Conservation (phyloP, 1,284 basidiomycete genomes). For the Leccinum laetum region DNA sequence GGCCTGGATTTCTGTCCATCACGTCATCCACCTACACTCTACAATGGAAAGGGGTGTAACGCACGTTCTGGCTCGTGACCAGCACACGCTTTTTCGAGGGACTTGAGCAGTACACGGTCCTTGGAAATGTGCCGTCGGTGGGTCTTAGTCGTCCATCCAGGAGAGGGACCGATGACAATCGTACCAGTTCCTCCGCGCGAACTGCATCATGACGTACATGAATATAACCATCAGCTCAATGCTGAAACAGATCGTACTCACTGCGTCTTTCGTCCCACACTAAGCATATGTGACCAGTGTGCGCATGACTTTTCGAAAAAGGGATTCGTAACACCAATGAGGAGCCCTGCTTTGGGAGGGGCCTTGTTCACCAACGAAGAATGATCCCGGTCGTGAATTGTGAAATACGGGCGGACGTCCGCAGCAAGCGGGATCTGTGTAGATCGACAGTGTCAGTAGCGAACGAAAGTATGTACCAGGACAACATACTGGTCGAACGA, state of each 20-base stretch:
- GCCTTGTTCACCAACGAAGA: conserved; percentile 75
- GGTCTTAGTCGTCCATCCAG: conserved; percentile 74
- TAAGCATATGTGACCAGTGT: conserved; percentile 92
- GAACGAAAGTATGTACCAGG: background rate
- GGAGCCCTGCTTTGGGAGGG: conserved; percentile 80
- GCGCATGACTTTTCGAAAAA: conserved; percentile 87
- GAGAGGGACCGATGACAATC: conserved; percentile 49
- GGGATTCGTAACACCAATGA: conserved; percentile 95
- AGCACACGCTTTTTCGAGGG: conserved; percentile 57
- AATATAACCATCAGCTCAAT: background rate
- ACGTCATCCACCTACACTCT: background rate
- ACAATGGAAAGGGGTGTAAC: conserved; percentile 25
- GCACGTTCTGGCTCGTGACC: conserved; percentile 53
- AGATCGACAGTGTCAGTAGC: background rate
- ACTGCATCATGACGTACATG: conserved; percentile 8
- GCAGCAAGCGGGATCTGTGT: conserved; percentile 77
- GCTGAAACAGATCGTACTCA: conserved; percentile 28
- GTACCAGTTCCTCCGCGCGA: conserved; percentile 14
- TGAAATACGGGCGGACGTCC: conserved; percentile 94
- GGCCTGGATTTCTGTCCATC: conserved; percentile 51
- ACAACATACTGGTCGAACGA: conserved; percentile 76
- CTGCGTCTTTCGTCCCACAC: conserved; percentile 52
- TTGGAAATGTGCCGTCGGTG: conserved; percentile 88
- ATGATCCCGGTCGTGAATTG: conserved; percentile 92
- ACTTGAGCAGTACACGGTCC: conserved; percentile 72